A percentile compares a stretch with the other conserved stretches of the same genome.
phyloP scores from a whole-genome alignment of 768 basidiomycete species.

The Nidularia sp. region DNA sequence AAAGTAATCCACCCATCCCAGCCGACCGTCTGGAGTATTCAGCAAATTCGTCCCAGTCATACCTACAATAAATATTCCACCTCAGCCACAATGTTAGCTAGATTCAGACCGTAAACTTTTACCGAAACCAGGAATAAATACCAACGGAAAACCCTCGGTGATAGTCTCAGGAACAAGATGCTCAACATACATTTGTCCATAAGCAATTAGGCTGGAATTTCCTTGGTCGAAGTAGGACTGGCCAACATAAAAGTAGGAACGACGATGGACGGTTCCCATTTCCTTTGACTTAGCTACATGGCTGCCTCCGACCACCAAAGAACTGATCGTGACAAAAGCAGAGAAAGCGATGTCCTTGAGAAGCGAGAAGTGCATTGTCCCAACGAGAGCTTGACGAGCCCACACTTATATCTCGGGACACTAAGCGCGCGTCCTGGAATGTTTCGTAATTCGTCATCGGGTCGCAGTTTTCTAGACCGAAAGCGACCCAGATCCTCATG shows the following conservation, averaged over 20 bases:
- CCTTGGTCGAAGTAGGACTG: constrained; percentile 30
- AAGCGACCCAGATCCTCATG: too few species aligned
- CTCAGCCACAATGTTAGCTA: neutral
- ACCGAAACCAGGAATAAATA: constrained; percentile 48
- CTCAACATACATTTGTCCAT: constrained; percentile 51
- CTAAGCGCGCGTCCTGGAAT: too few species aligned
- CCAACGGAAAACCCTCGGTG: constrained; percentile 34
- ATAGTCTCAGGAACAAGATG: constrained; percentile 36
- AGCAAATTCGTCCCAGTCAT: constrained; percentile 52
- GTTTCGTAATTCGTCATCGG: too few species aligned
- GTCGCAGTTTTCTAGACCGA: too few species aligned
- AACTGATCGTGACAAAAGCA: too few species aligned
- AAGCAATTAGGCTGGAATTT: constrained; percentile 26
- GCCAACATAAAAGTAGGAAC: constrained; percentile 46
- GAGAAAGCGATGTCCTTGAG: too few species aligned
- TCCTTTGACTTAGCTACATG: too few species aligned
- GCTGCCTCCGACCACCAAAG: too few species aligned
- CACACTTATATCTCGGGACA: too few species aligned
- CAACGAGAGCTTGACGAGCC: too few species aligned
- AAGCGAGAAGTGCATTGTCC: too few species aligned
- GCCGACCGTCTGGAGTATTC: constrained; percentile 49
- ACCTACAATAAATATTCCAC: constrained; percentile 14
- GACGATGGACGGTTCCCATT: constrained; percentile 31
- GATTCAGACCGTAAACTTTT: neutral
- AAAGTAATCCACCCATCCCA: constrained; percentile 58